Conservation (phyloP, 1,139 yeast genomes). For the Scheffersomyces quercinus region DNA sequence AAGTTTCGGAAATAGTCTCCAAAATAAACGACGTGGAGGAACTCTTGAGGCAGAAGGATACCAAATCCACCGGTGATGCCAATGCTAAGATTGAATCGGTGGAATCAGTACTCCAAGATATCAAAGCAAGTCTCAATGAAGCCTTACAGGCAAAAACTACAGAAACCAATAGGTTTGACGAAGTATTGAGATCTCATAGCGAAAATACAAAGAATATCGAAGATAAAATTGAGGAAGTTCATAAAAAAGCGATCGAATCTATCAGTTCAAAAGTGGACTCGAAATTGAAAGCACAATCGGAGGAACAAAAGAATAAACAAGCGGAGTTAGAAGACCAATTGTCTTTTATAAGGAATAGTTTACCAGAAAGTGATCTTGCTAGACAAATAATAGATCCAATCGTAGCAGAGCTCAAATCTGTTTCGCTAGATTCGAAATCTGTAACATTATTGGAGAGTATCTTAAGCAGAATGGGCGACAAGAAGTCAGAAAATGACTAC, state of each 20-base stretch:
- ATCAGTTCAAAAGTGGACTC: conserved; percentile 4
- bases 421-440: conserved; percentile 22
- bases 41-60: background rate
- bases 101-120: background rate
- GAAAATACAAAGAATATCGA: background rate
- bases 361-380: conserved; percentile 17
- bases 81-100: background rate
- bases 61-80: background rate
- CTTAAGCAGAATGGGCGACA: conserved; percentile 8
- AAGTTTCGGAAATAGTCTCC: no score
- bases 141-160: background rate
- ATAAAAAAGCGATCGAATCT: conserved; percentile 1
- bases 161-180: background rate
- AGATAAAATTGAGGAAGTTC: background rate
- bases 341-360: background rate
- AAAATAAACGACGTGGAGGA: no score
- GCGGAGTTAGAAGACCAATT: background rate
- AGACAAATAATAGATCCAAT: conserved; percentile 26
- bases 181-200: no score
- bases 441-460: conserved; percentile 20
- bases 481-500: conserved; percentile 4
- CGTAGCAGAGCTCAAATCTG: conserved; percentile 24
- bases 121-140: no score
- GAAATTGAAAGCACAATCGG: background rate
- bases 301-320: background rate